Base-by-base conservation (phyloP, 805 yeast species). In the Candida easanensis region DNA sequence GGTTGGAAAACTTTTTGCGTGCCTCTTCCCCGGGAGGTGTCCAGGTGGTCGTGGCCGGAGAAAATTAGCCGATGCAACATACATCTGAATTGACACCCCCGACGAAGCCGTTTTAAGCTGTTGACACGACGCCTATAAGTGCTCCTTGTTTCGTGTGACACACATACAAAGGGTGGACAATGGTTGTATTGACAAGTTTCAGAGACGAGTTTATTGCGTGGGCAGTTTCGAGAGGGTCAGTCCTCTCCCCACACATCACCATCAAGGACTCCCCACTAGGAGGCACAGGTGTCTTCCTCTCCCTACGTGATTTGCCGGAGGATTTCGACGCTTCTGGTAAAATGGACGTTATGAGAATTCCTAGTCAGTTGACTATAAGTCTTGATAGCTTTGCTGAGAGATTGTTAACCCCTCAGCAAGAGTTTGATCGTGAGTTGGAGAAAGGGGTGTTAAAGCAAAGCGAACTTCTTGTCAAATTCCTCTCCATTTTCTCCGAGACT, bases 301-400 rank as follows among this genome's bases (percentile, higher is more conserved):
- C 52, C 6, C 9, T 46, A 2, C 26, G 36, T 2, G 30, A 8
- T 9, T 6, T 26, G 5, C n/a, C 10, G 5, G 5, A 26, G 2
- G 17, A 32, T 4, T 33, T 48, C 3, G 8, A 44, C 4, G 9
- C 9, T 1, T 45, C 38, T 11, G 56, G 45, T 1, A 43, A 51
- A 2, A 38, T 66, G 14, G 71, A 64, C 41, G 48, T 74, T 8
- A 40, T 75, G 39, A 54, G 77, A 37, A 56, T 75, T 1, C 74
- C 77, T 0, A 41, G 50, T 5, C n/a, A 25, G 0, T 37, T 56
- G 6, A 56, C 66, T 0, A 54, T 69, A 16, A 65, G 67, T 37
- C 56, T 74, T 8, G 60, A 62, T 26, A 51, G 56, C 4, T 60
- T 65, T 36, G 44, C 53, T 17, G 15, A 33, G 5, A 45, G 48